These are phyloP conservation scores for Trypanosoma platydactyli DNA, from an alignment of 208 protist species.

Conservation along the genomic window DNA sequence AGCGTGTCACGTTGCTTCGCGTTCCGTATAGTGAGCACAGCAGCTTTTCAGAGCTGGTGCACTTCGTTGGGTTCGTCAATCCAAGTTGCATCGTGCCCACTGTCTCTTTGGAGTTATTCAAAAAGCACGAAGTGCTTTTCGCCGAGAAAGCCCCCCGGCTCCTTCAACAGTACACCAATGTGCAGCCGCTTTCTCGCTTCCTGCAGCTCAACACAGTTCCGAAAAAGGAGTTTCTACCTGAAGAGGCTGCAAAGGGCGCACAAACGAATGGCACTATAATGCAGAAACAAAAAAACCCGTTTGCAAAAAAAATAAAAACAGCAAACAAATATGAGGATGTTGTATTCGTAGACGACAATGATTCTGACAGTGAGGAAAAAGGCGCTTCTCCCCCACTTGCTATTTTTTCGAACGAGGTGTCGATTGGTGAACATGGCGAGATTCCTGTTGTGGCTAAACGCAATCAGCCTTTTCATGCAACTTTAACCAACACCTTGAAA, in stretches of 20 bases:
- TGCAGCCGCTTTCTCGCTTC: slow-evolving; percentile 69
- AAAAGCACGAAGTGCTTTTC: slow-evolving; percentile 68
- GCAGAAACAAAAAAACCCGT: slow-evolving; percentile 27
- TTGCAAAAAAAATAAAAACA: not conserved
- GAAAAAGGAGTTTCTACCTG: not conserved
- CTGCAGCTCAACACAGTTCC: slow-evolving; percentile 23
- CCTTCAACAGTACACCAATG: slow-evolving; percentile 40
- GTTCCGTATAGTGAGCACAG: slow-evolving; percentile 90
- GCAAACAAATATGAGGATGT: not conserved
- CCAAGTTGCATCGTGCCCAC: slow-evolving; percentile 67
- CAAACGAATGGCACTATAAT: not conserved
- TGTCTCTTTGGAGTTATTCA: slow-evolving; percentile 70
- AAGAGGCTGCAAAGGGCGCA: not conserved
- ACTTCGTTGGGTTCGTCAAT: slow-evolving; percentile 79
- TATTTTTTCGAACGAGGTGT: not conserved
- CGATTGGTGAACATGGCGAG: too few species aligned
- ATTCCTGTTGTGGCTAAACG: too few species aligned
- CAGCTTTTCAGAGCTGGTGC: slow-evolving; percentile 76
- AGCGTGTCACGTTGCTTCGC: slow-evolving; percentile 38
- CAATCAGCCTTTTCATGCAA: too few species aligned
- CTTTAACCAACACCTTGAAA: not conserved
- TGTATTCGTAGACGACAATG: slow-evolving; percentile 6
- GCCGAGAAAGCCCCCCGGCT: slow-evolving; percentile 64
- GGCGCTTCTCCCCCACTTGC: not conserved
- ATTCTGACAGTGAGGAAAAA: not conserved